These are phyloP conservation scores for Epichloe gansuensis DNA, from an alignment of 2,329 filamentous ascomycete genomes.

Conservation along the genomic window DNA sequence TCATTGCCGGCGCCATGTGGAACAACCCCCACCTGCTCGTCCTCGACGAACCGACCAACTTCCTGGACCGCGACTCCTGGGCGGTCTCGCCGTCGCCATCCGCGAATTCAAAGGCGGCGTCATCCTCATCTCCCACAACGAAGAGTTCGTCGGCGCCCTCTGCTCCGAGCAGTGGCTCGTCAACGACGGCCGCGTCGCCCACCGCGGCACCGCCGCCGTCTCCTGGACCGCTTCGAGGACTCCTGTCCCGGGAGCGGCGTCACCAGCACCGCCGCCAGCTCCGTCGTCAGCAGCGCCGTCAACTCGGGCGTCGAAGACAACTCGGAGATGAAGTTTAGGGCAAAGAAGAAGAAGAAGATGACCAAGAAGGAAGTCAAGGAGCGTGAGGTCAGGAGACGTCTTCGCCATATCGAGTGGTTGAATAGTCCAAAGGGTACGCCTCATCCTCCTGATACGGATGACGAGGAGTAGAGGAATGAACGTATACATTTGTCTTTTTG, in stretches of 20 bases:
- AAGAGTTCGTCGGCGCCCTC: constrained; percentile 93
- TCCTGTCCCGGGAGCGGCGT: constrained; percentile 47
- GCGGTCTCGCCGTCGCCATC: constrained; percentile 93
- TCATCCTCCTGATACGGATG: constrained; percentile 64
- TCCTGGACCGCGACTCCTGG: constrained; percentile 97
- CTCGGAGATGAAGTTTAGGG: constrained; percentile 71
- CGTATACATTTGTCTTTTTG: background rate
- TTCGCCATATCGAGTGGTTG: constrained; percentile 78
- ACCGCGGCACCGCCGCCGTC: constrained; percentile 67
- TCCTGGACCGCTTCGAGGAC: constrained; percentile 82
- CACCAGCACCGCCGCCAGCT: constrained; percentile 44
- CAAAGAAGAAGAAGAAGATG: constrained; percentile 96
- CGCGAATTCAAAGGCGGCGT: constrained; percentile 97
- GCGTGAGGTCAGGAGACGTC: constrained; percentile 69
- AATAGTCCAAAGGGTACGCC: constrained; percentile 78
- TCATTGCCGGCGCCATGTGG: constrained; percentile 93
- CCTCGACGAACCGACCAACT: constrained; percentile 97
- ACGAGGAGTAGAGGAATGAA: constrained; percentile 38
- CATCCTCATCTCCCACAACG: constrained; percentile 99
- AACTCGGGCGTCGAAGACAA: constrained; percentile 60
- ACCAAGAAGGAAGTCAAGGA: constrained; percentile 96
- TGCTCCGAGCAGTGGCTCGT: constrained; percentile 97
- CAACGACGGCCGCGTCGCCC: constrained; percentile 72
- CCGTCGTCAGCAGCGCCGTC: constrained; percentile 45
- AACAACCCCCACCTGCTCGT: constrained; percentile 97